These are phyloP conservation scores for Pisolithus albus DNA, from an alignment of 768 basidiomycete species.

Conservation along the genomic window DNA sequence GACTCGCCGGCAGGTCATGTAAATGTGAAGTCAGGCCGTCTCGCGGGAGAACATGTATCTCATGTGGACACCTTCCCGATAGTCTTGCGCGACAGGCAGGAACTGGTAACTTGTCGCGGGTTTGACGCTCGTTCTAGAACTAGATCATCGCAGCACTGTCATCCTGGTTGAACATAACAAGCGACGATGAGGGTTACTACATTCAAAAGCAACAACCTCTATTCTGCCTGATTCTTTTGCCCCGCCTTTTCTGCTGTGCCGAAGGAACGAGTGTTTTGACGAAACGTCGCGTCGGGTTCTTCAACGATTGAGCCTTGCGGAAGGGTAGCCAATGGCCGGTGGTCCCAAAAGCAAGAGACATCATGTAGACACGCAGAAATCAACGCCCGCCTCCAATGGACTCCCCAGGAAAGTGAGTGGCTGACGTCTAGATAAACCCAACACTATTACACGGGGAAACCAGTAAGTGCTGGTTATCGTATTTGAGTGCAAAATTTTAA, in stretches of 20 bases:
- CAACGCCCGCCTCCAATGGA: constrained; percentile 1
- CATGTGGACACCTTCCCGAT: not conserved
- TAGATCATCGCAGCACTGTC: constrained; percentile 66
- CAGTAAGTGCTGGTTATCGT: not conserved
- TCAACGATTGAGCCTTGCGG: constrained; percentile 12
- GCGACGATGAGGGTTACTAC: not conserved
- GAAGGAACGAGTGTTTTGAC: constrained; percentile 21
- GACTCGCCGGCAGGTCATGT: too few relatives aligned
- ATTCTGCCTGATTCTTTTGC: constrained; percentile 22
- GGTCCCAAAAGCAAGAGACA: constrained; percentile 20
- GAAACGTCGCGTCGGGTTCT: constrained; percentile 23
- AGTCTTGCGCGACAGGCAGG: too few relatives aligned
- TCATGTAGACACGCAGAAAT: constrained; percentile 8
- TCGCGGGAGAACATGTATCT: not conserved
- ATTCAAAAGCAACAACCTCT: constrained; percentile 12
- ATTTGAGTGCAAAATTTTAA: not conserved
- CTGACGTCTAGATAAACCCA: not conserved
- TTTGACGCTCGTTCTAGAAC: constrained; percentile 82
- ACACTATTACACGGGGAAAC: not conserved
- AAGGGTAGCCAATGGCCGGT: constrained; percentile 17
- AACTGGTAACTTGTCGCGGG: not conserved
- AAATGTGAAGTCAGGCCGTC: constrained; percentile 27
- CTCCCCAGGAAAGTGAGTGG: too few relatives aligned
- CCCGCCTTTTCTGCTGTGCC: constrained; percentile 23
- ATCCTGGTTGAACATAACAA: constrained; percentile 37